Evolutionary conservation across 441 rosid genomes (phyloP).

Genomic region (Daphne laureola): DNA sequence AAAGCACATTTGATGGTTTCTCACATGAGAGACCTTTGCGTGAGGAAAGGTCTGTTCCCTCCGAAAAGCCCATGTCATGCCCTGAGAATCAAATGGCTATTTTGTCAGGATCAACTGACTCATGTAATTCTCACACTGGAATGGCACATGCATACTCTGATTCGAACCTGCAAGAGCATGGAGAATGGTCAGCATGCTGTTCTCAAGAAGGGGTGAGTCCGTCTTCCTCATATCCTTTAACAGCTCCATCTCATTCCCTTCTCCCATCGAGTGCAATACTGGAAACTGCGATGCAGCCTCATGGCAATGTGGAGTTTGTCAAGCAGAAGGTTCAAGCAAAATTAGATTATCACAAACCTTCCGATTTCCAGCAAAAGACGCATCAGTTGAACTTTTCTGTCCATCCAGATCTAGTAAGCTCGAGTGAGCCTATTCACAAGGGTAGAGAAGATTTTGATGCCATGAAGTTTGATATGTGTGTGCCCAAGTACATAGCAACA

Average conservation of each 20-base stretch:
- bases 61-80: conserved; percentile 30
- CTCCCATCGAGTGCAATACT: conserved; percentile 20
- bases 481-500: conserved; percentile 6
- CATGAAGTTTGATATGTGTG: conserved; percentile 12
- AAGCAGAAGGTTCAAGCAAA: conserved; percentile 26
- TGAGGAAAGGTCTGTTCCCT: conserved; percentile 28
- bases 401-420: conserved; percentile 17
- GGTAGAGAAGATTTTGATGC: conserved; percentile 14
- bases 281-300: conserved; percentile 30
- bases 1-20: conserved; percentile 22
- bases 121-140: conserved; percentile 34
- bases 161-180: conserved; percentile 48
- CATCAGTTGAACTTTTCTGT: conserved; percentile 20
- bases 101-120: conserved; percentile 39
- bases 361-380: conserved; percentile 17
- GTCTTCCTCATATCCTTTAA: conserved; percentile 37
- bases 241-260: conserved; percentile 23
- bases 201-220: conserved; percentile 54
- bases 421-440: conserved; percentile 21
- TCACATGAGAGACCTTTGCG: conserved; percentile 25
- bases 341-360: conserved; percentile 24
- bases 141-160: conserved; percentile 63
- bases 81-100: conserved; percentile 28
- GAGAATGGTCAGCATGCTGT: conserved; percentile 35
- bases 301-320: conserved; percentile 22